Evolutionary conservation across 148 eudicot genomes (phyloP).

Genomic region (Nyssa sinensis): DNA sequence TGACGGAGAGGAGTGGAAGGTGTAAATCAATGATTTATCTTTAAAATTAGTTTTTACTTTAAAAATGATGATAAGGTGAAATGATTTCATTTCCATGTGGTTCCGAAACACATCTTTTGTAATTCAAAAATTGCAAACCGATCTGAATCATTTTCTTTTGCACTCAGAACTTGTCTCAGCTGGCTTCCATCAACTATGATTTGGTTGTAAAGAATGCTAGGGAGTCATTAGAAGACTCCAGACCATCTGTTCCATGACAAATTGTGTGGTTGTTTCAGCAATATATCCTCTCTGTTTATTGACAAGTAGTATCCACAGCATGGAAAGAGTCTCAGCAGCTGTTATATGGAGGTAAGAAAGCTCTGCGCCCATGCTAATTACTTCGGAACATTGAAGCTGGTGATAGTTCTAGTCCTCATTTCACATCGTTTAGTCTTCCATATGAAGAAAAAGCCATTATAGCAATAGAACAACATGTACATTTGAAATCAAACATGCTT

Average conservation of each 20-base stretch:
- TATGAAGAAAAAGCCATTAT: background rate
- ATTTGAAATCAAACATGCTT: background rate
- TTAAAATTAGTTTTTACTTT: background rate
- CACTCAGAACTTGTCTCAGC: slow-evolving; percentile 84
- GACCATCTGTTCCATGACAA: slow-evolving; percentile 32
- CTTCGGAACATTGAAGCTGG: background rate
- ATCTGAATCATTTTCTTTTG: slow-evolving; percentile 9
- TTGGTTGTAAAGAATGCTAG: slow-evolving; percentile 62
- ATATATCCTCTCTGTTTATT: background rate
- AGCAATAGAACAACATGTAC: background rate
- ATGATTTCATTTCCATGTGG: background rate
- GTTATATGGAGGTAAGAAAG: background rate
- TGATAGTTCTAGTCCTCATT: background rate
- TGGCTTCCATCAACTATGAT: slow-evolving; percentile 96
- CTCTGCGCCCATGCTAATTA: background rate
- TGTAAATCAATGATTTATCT: background rate
- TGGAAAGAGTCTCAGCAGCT: background rate
- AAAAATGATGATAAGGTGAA: background rate
- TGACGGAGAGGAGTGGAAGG: background rate
- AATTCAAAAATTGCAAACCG: background rate
- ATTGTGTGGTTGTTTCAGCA: background rate
- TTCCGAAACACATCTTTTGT: background rate
- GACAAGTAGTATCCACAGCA: background rate
- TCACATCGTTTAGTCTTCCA: background rate
- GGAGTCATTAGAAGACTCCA: slow-evolving; percentile 54